phyloP scores from a whole-genome alignment of 1,284 basidiomycete genomes.

The Cystobasidium pallidum region DNA sequence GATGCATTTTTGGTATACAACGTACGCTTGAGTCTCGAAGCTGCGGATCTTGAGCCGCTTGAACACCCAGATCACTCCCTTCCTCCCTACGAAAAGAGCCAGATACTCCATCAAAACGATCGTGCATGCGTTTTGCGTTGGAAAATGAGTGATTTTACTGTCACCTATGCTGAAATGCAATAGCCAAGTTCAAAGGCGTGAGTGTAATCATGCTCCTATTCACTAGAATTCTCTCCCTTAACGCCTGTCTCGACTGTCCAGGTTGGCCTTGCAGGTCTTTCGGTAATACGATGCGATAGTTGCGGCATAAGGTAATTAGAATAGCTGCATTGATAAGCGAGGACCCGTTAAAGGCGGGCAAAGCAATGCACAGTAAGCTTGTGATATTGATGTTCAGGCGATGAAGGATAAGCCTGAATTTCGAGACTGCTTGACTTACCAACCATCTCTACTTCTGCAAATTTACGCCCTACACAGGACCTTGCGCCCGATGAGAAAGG shows the following conservation, averaged over 20 bases:
- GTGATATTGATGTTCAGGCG: no score
- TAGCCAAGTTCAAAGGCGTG: conserved; percentile 23
- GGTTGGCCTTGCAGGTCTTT: conserved; percentile 5
- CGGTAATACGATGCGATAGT: conserved; percentile 25
- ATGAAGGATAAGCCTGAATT: neutral
- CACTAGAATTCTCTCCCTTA: conserved; percentile 2
- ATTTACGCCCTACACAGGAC: conserved; percentile 64
- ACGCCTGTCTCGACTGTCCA: conserved; percentile 5
- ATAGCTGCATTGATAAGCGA: conserved; percentile 10
- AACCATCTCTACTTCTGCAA: conserved; percentile 49
- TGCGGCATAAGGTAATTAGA: conserved; percentile 29
- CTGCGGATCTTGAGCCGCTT: no score
- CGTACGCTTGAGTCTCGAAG: no score
- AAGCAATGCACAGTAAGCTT: no score
- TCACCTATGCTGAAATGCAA: conserved; percentile 21
- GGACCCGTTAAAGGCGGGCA: neutral
- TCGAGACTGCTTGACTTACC: conserved; percentile 9
- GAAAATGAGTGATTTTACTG: neutral
- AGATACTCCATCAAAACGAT: no score
- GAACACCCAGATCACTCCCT: no score
- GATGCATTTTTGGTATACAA: no score
- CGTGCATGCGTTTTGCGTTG: neutral
- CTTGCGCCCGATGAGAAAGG: conserved; percentile 64
- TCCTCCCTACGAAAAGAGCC: no score
- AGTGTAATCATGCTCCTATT: conserved; percentile 28